A percentile compares a stretch with the other conserved stretches of the same genome.
phyloP scores from a whole-genome alignment of 2,329 filamentous ascomycete genomes.

The Colletotrichum musicola region DNA sequence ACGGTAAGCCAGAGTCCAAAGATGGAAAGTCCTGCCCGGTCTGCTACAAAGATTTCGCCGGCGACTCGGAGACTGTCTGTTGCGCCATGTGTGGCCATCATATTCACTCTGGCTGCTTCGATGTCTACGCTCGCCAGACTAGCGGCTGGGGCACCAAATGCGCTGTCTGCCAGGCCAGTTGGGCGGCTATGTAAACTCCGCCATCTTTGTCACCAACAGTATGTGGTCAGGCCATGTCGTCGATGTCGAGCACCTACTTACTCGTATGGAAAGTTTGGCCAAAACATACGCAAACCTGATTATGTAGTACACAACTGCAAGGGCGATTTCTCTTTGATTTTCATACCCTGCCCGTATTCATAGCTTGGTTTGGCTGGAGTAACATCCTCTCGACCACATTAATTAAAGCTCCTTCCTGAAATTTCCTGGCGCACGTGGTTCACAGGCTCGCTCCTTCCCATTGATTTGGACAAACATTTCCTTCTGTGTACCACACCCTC shows the following conservation, averaged over 20 bases:
- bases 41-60: conserved; percentile 25
- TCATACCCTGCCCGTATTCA: background rate
- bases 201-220: too few species aligned
- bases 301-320: background rate
- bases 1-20: conserved; percentile 29
- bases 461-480: background rate
- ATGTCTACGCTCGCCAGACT: background rate
- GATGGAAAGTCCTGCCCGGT: conserved; percentile 24
- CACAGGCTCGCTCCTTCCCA: background rate
- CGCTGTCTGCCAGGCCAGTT: conserved; percentile 16
- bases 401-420: background rate
- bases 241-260: too few species aligned
- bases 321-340: background rate
- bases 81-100: conserved; percentile 33
- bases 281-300: background rate
- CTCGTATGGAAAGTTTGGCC: too few species aligned
- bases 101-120: conserved; percentile 30
- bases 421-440: background rate
- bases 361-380: background rate
- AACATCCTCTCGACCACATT: background rate
- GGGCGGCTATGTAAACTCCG: conserved; percentile 6
- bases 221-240: too few species aligned
- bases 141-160: conserved; percentile 24
- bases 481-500: background rate
- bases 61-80: conserved; percentile 2